Percentiles rank a stretch among this genome's conserved stretches.
Conservation (phyloP, 164 flowering plant species). For the Santalum album region DNA sequence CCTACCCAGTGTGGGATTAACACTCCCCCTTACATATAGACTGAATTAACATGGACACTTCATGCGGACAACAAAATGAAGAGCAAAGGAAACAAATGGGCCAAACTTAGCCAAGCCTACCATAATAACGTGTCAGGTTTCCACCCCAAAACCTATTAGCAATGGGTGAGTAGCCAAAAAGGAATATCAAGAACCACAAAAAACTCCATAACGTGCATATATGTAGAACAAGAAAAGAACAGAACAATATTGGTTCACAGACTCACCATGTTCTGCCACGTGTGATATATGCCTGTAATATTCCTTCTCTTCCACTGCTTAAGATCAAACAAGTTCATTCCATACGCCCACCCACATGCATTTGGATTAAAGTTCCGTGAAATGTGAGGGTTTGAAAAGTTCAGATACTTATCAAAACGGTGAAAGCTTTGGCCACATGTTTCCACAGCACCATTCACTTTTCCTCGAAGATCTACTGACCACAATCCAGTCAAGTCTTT, state of each 20-base stretch:
- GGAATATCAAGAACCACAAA: too few species aligned
- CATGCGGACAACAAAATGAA: too few species aligned
- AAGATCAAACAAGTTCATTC: constrained; percentile 3
- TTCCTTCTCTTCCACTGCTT: constrained; percentile 3
- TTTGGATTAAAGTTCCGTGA: constrained; percentile 9
- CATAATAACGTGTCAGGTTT: too few species aligned
- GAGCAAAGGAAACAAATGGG: too few species aligned
- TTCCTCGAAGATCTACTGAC: constrained; percentile 6
- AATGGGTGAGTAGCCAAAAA: too few species aligned
- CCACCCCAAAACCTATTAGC: too few species aligned
- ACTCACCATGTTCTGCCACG: constrained; percentile 4
- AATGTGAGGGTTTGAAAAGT: constrained; percentile 25
- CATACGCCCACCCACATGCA: constrained; percentile 4
- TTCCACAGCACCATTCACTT: constrained; percentile 5
- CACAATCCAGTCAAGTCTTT: constrained; percentile 9
- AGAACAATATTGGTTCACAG: too few species aligned
- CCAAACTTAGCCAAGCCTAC: too few species aligned
- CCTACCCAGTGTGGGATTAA: too few species aligned
- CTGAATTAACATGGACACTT: too few species aligned
- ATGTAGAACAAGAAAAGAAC: neutral
- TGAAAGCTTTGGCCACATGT: constrained; percentile 3
- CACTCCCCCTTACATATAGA: too few species aligned
- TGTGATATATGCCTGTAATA: constrained; percentile 3
- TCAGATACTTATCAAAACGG: constrained; percentile 24
- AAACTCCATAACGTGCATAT: neutral